A percentile compares a stretch with the other conserved stretches of the same genome.
Conservation (phyloP, 2,329 filamentous ascomycete species). For the Neofusicoccum cordaticola region DNA sequence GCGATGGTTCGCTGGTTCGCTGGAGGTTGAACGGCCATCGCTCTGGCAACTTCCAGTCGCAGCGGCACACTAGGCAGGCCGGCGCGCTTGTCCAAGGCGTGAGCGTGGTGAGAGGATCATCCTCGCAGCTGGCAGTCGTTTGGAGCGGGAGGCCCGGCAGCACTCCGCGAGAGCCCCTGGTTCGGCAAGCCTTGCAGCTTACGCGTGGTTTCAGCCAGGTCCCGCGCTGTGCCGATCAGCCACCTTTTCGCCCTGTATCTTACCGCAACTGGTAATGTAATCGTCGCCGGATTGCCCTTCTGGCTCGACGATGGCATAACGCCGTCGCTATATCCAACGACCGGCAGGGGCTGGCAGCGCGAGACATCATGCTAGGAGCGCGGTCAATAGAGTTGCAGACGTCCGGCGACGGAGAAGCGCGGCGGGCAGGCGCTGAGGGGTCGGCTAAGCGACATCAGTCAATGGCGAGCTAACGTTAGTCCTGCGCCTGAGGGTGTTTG, state of each 20-base stretch:
- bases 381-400: not conserved
- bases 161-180: constrained; percentile 1
- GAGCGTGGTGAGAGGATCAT: constrained; percentile 7
- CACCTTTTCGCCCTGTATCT: constrained; percentile 1
- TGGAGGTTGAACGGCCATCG: not conserved
- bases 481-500: not conserved
- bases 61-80: not conserved
- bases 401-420: not conserved
- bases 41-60: not conserved
- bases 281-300: not conserved
- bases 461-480: not conserved
- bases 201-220: constrained; percentile 12
- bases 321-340: not conserved
- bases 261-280: constrained; percentile 11
- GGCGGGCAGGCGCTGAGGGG: not conserved
- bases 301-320: not conserved
- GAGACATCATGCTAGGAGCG: not conserved
- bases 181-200: constrained; percentile 9
- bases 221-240: constrained; percentile 12
- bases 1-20: not conserved
- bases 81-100: not conserved
- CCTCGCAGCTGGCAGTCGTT: not conserved
- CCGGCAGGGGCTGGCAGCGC: not conserved
- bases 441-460: not conserved
- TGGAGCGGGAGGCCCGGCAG: not conserved